Base-by-base conservation (phyloP, 257 asterid species). In the Capsicum baccatum region DNA sequence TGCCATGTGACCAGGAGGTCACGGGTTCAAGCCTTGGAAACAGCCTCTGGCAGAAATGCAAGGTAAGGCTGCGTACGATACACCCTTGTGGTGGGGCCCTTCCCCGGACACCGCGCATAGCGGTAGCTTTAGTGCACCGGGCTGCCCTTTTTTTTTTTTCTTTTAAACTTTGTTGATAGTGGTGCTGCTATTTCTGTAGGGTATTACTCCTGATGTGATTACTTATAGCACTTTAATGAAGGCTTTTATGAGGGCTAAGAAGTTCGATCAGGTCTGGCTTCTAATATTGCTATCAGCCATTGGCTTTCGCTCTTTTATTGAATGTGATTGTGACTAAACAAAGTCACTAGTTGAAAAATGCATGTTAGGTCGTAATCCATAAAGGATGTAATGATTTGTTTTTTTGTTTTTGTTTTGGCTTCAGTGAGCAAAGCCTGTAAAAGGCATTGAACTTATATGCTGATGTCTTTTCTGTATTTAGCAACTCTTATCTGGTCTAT, bases 161-260 rank as follows among this genome's bases (percentile, higher is more conserved):
- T 26, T 26, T 26, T 83, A n/a, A 37, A 50, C 58, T 63, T 55
- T 74, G 71, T 57, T 68, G 58, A 33, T 68, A 17, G 26, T 66
- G 50, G 83, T 85, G 85, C 55, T 80, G n/a, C 80, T 64, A 2
- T 81, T 82, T 82, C 14, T 88, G 89, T 74, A 95, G 99, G 97
- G 97, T 73, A 86, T 94, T 80, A 90, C 91, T 87, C 99, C 99
- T 37, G 98, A 95, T 83, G 95, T 95, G 54, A 94, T 95, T 86
- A 95, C 98, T 16, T 95, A 91, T 85, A 92, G 94, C 85, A 92
- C 99, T 9, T 92, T 94, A 39, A 95, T 95, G 99, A 95, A 95
- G 95, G 98, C 99, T 44, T 94, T 91, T 89, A 47, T 89, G 73
- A 90, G 99, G 95, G 97, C 98, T 84, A 93, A 90, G 92, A 94